Percentiles rank a stretch among this genome's conserved stretches.
Evolutionary conservation across 2,329 filamentous ascomycete genomes (phyloP).

Genomic region (Cordyceps cicadae): DNA sequence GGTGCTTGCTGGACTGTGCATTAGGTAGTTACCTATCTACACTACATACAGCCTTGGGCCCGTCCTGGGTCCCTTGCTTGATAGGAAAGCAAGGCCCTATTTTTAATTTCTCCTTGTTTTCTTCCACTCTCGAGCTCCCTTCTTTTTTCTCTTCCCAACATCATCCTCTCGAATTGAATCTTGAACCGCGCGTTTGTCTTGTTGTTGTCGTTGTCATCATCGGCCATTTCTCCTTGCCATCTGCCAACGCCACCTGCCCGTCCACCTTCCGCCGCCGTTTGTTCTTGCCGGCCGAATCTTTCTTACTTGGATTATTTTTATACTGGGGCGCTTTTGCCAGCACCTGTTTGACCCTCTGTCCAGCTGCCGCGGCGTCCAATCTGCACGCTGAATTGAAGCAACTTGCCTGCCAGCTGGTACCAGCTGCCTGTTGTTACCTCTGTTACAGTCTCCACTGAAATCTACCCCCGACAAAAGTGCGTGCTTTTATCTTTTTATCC

Average conservation of each 20-base stretch:
- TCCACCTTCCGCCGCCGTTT: neutral
- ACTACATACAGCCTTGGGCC: neutral
- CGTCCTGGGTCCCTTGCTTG: neutral
- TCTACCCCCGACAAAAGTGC: neutral
- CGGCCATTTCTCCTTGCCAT: neutral
- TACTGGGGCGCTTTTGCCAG: neutral
- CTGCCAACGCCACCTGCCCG: neutral
- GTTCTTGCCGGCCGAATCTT: neutral
- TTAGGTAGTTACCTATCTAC: neutral
- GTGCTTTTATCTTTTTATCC: conserved; percentile 2
- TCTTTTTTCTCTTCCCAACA: neutral
- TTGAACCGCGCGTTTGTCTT: neutral
- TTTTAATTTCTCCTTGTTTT: neutral
- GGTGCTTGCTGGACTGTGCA: conserved; percentile 1
- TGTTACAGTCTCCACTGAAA: neutral
- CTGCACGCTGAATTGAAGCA: neutral
- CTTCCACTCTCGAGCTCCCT: neutral
- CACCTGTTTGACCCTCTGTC: neutral
- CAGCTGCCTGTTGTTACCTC: neutral
- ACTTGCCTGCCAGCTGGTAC: neutral
- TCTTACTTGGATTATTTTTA: neutral
- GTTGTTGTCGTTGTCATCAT: neutral
- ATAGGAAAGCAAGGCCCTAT: neutral
- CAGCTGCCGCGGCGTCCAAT: neutral
- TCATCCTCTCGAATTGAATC: neutral